Evolutionary conservation across 192 early-diverging fungal species (phyloP).

Genomic region (Rhizophlyctis rosea): DNA sequence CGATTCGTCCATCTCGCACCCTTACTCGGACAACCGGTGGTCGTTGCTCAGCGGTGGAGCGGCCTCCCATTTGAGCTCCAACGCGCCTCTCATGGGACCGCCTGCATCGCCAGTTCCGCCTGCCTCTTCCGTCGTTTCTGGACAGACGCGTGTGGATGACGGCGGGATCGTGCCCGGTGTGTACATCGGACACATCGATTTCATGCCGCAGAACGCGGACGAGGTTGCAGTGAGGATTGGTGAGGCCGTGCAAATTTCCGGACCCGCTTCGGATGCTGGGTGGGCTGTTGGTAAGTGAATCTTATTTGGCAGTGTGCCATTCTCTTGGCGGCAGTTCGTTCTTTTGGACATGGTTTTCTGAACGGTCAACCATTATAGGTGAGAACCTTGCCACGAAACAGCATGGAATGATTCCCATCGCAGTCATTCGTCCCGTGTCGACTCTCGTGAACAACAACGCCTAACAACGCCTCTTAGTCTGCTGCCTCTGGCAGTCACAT

Average conservation of each 20-base stretch:
- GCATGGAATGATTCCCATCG: background rate
- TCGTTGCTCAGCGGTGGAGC: background rate
- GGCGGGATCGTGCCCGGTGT: background rate
- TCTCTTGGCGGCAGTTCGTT: background rate
- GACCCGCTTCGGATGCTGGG: background rate
- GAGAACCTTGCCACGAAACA: constrained; percentile 2
- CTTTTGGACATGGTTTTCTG: background rate
- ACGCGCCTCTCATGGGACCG: background rate
- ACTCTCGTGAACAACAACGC: no score
- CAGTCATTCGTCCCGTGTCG: background rate
- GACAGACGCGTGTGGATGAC: background rate
- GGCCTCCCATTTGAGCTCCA: no score
- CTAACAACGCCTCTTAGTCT: no score
- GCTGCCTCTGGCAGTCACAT: no score
- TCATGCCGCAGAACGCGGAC: background rate
- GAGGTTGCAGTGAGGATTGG: background rate
- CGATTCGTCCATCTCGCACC: background rate
- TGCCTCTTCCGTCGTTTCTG: background rate
- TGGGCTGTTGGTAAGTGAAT: constrained; percentile 5
- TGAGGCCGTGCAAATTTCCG: constrained; percentile 8
- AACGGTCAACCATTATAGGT: background rate
- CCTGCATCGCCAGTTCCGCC: constrained; percentile 1
- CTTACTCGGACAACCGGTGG: background rate
- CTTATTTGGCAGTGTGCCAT: background rate
- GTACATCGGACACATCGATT: constrained; percentile 1